Percentiles rank a stretch among this genome's conserved stretches.
Evolutionary conservation across 768 basidiomycete species (phyloP).

Genomic region (Hebeloma cylindrosporum): DNA sequence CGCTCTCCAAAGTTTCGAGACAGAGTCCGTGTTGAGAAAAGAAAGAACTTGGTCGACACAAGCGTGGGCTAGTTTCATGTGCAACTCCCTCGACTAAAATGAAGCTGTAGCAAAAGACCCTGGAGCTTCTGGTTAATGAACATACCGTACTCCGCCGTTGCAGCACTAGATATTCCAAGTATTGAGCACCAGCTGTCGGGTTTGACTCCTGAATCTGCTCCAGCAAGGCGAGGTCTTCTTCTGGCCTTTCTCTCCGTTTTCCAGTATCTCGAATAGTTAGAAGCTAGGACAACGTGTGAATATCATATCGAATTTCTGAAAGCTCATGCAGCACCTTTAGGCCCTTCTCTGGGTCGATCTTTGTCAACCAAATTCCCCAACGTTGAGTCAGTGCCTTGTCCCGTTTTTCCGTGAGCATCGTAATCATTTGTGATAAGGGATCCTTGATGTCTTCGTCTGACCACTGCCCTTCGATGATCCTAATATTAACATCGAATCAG

Average conservation of each 20-base stretch:
- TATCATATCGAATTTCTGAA: background rate
- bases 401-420: conserved; percentile 53
- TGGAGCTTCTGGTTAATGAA: background rate
- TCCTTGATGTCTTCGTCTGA: conserved; percentile 62
- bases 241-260: conserved; percentile 56
- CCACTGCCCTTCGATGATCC: conserved; percentile 67
- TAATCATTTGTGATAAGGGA: conserved; percentile 60
- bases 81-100: conserved; percentile 57
- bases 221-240: conserved; percentile 61
- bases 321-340: conserved; percentile 50
- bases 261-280: conserved; percentile 54
- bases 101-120: background rate
- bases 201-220: conserved; percentile 57
- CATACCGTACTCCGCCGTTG: conserved; percentile 61
- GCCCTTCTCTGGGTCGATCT: conserved; percentile 65
- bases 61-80: conserved; percentile 60
- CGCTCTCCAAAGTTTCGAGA: conserved; percentile 67
- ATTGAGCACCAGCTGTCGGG: conserved; percentile 63
- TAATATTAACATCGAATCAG: conserved; percentile 26
- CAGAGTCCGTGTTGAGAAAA: conserved; percentile 47
- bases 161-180: conserved; percentile 80
- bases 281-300: conserved; percentile 43
- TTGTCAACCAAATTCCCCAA: conserved; percentile 82
- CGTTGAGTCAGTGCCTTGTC: conserved; percentile 63
- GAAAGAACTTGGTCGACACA: conserved; percentile 56